phyloP scores from a whole-genome alignment of 2,329 filamentous ascomycete species.

The Aspergillus ochraceus region DNA sequence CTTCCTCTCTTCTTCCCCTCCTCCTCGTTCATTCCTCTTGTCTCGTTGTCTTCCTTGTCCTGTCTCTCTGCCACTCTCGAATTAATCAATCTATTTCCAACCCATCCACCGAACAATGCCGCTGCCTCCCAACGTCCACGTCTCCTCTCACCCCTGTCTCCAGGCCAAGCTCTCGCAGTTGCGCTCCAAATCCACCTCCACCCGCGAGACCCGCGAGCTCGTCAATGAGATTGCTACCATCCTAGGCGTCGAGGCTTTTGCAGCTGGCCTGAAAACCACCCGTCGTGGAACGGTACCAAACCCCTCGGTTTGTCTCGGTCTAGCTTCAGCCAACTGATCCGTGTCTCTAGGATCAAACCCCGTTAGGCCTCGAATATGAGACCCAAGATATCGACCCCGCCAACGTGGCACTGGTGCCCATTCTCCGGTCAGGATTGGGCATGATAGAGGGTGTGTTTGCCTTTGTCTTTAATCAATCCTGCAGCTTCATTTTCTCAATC shows the following conservation, averaged over 20 bases:
- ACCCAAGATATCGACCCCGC: conserved; percentile 63
- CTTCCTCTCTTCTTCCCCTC: conserved; percentile 4
- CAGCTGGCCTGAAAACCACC: conserved; percentile 57
- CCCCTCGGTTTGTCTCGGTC: not conserved
- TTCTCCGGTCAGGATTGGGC: conserved; percentile 85
- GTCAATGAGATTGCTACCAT: conserved; percentile 86
- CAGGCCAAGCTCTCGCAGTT: conserved; percentile 87
- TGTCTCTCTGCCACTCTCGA: not conserved
- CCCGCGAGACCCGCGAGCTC: conserved; percentile 75
- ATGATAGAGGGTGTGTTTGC: conserved; percentile 74
- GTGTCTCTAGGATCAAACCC: conserved; percentile 66
- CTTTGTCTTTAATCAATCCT: not conserved
- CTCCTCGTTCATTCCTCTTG: not conserved
- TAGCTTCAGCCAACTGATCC: conserved; percentile 1
- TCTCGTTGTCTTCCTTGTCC: conserved; percentile 3
- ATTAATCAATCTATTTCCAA: not conserved
- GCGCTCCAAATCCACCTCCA: conserved; percentile 67
- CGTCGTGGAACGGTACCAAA: conserved; percentile 63
- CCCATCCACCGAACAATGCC: conserved; percentile 21
- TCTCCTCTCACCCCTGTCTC: conserved; percentile 84
- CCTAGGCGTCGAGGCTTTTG: conserved; percentile 78
- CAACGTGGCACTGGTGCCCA: conserved; percentile 79
- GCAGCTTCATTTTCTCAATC: not conserved
- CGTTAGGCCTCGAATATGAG: conserved; percentile 74
- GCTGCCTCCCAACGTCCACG: conserved; percentile 62